These are phyloP conservation scores for Mallotus nudiflorus DNA, from an alignment of 345 rosid genomes.

Conservation along the genomic window DNA sequence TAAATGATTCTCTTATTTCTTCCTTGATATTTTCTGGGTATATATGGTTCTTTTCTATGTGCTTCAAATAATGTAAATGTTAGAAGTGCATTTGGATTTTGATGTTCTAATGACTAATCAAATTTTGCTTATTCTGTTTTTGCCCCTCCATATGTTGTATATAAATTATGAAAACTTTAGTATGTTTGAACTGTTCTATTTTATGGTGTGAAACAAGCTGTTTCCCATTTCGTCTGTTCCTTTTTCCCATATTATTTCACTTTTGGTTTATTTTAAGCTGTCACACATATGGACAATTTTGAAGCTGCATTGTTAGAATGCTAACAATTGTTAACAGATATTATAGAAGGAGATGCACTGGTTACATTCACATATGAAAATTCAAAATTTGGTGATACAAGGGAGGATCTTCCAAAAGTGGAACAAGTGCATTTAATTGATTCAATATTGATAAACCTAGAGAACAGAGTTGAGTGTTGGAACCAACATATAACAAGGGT, in stretches of 20 bases:
- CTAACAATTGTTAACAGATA: too few species aligned
- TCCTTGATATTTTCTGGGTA: neutral
- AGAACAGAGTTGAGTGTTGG: too few species aligned
- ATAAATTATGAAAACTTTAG: neutral
- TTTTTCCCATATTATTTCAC: neutral
- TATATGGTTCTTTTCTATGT: neutral
- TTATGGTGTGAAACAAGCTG: neutral
- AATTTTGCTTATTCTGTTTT: neutral
- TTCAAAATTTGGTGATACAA: too few species aligned
- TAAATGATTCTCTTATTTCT: slow-evolving; percentile 39
- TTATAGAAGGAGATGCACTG: too few species aligned
- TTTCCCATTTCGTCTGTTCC: neutral
- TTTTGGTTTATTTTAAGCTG: neutral
- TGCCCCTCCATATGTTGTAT: neutral
- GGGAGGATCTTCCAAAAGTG: too few species aligned
- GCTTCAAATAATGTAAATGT: neutral
- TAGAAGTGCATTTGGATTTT: neutral
- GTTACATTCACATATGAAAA: too few species aligned
- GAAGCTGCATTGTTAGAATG: slow-evolving; percentile 3
- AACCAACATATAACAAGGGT: too few species aligned
- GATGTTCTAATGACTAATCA: neutral
- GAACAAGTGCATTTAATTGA: too few species aligned
- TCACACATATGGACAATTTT: neutral
- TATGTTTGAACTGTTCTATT: slow-evolving; percentile 3
- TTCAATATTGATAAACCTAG: too few species aligned